Conservation (phyloP, 1,139 yeast species). For the Protomyces lactucae-debilis region DNA sequence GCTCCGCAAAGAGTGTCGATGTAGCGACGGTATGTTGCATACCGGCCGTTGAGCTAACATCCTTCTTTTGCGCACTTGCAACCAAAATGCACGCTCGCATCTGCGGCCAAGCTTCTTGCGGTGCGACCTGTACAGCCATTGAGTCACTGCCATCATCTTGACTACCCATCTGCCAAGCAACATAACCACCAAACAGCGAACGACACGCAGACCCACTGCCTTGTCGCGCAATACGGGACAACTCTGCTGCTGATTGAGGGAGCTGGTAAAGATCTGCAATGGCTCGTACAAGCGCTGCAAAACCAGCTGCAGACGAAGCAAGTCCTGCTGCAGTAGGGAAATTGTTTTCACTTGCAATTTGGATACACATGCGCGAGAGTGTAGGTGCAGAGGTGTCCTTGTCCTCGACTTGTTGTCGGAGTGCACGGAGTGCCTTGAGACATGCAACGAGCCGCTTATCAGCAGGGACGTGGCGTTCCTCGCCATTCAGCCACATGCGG, state of each 20-base stretch:
- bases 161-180: slow-evolving; percentile 97
- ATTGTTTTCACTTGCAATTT: slow-evolving; percentile 87
- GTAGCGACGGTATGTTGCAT: slow-evolving; percentile 93
- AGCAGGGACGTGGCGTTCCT: slow-evolving; percentile 53
- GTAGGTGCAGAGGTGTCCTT: slow-evolving; percentile 55
- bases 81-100: slow-evolving; percentile 90
- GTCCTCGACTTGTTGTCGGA: slow-evolving; percentile 52
- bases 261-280: slow-evolving; percentile 75
- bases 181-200: slow-evolving; percentile 93
- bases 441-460: slow-evolving; percentile 77
- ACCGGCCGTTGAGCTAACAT: slow-evolving; percentile 89
- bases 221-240: slow-evolving; percentile 90
- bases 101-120: slow-evolving; percentile 79
- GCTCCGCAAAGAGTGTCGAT: slow-evolving; percentile 73
- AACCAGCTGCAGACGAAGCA: slow-evolving; percentile 97
- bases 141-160: slow-evolving; percentile 74
- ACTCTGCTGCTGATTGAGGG: slow-evolving; percentile 74
- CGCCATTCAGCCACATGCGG: slow-evolving; percentile 76
- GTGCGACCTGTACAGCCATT: slow-evolving; percentile 85
- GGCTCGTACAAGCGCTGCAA: slow-evolving; percentile 88
- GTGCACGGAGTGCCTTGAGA: slow-evolving; percentile 63
- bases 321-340: slow-evolving; percentile 99
- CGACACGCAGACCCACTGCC: slow-evolving; percentile 99
- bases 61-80: slow-evolving; percentile 88
- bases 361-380: slow-evolving; percentile 61